These are phyloP conservation scores for Hevea brasiliensis DNA, from an alignment of 345 rosid species.

Conservation along the genomic window DNA sequence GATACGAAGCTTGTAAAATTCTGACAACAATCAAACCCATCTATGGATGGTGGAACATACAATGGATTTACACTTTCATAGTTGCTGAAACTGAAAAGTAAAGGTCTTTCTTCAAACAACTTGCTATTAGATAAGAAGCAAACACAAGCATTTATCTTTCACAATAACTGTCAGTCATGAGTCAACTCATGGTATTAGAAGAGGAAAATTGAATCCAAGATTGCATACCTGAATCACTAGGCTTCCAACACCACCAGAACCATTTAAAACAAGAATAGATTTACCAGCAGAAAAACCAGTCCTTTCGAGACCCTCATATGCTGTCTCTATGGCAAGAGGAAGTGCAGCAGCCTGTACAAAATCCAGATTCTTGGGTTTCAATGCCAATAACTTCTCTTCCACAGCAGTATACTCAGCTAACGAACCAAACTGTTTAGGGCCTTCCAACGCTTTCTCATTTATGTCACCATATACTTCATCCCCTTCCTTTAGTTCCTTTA, in stretches of 20 bases:
- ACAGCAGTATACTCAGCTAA: constrained; percentile 80
- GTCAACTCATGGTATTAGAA: too few relatives aligned
- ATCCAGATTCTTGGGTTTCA: constrained; percentile 76
- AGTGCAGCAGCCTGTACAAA: constrained; percentile 86
- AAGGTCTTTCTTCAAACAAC: background rate
- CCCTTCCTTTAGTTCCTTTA: constrained; percentile 72
- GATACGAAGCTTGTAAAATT: too few relatives aligned
- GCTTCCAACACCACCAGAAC: constrained; percentile 97
- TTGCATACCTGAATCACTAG: constrained; percentile 78
- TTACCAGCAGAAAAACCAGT: constrained; percentile 78
- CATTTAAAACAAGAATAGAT: constrained; percentile 81
- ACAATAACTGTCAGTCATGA: too few relatives aligned
- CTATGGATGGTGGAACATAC: background rate
- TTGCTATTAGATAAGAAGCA: background rate
- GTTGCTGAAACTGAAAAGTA: background rate
- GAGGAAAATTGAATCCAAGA: background rate
- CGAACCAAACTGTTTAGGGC: constrained; percentile 88
- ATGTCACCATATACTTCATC: constrained; percentile 91
- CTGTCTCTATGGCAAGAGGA: constrained; percentile 84
- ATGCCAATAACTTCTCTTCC: constrained; percentile 83
- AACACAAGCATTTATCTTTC: background rate
- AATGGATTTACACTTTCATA: background rate
- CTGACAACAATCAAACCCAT: background rate
- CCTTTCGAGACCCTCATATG: constrained; percentile 78
- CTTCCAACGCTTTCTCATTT: constrained; percentile 89